phyloP scores from a whole-genome alignment of 306 rosid species.

The Parietaria judaica region DNA sequence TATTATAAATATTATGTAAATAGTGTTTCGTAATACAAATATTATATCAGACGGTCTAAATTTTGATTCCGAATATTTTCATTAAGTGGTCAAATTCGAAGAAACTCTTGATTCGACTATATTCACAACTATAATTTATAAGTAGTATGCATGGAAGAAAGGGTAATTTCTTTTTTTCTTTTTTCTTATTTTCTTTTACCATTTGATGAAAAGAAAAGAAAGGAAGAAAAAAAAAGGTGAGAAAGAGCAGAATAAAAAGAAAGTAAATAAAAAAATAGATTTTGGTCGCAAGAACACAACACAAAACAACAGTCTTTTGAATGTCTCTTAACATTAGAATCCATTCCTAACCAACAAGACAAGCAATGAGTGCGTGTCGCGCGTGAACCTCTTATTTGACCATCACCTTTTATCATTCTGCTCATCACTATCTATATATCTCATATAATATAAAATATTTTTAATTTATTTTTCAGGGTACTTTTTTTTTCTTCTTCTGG shows the following conservation, averaged over 20 bases:
- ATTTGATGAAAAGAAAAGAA: background rate
- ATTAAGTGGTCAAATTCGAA: too few relatives aligned
- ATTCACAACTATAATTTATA: too few relatives aligned
- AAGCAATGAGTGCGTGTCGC: slow-evolving; percentile 37
- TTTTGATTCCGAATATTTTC: too few relatives aligned
- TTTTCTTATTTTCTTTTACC: too few relatives aligned
- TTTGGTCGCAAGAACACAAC: background rate
- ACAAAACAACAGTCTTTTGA: background rate
- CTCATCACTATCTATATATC: background rate
- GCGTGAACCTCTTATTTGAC: slow-evolving; percentile 13
- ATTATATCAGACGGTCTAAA: too few relatives aligned
- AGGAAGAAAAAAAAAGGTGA: slow-evolving; percentile 3
- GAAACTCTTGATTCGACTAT: too few relatives aligned
- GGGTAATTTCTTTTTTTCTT: slow-evolving; percentile 4
- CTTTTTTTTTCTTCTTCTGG: background rate
- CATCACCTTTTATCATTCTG: slow-evolving; percentile 12
- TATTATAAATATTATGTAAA: too few relatives aligned
- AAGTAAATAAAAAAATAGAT: background rate
- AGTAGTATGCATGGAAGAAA: background rate
- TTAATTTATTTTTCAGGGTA: too few relatives aligned
- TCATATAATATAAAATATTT: background rate
- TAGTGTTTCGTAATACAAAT: too few relatives aligned
- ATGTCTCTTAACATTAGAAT: too few relatives aligned
- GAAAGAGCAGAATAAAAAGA: background rate
- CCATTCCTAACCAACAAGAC: slow-evolving; percentile 21